Base-by-base conservation (phyloP, 2,329 filamentous ascomycete species). In the Fusarium beomiforme region DNA sequence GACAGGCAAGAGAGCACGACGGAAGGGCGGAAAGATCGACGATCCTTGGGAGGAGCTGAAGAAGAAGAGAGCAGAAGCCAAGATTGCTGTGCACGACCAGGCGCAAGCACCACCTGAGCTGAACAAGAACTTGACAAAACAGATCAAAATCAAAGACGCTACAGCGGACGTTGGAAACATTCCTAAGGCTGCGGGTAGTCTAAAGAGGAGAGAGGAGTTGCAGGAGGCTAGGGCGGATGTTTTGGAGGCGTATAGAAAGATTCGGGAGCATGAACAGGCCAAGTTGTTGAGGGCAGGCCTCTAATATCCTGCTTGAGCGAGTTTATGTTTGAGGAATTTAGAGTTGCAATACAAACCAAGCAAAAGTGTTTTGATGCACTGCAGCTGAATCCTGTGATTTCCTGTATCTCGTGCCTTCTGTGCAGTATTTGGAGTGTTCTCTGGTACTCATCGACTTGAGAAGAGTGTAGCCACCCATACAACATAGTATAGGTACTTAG, bases 31-130 rank as follows among this genome's bases (percentile, higher is more conserved):
- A 43, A 86, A 90, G 55, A 88, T 90, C 13, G 90, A 91, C 46
- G 93, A 95, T 79, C 93, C 93, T 2, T 97, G 93, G 93, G 90
- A 88, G 44, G 89, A 89, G 67, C 80, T 97, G 71, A 91, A 91
- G 78, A 86, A 86, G 78, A 90, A 90, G 82, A 85, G 90, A 61
- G 90, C 88, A 29, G 87, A 89, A 72, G 81, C 79, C 26, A 86
- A 83, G 71, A 78, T 84, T 42, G 84, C 84, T 5, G 77, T 89
- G 19, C 83, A 89, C 67, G 87, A 89, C 68, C 84, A 95, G 31
- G 94, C 89, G 6, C 85, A 90, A 75, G 94, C 93, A 39, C 95
- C 95, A 33, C 94, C 95, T 0, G 88, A 88, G 69, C 86, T 97
- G 59, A 87, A 89, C 72, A 90, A 87, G 67, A 77, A 78, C 54